Evolutionary conservation across 2,329 filamentous ascomycete species (phyloP).

Genomic region (Aureobasidium sp.): DNA sequence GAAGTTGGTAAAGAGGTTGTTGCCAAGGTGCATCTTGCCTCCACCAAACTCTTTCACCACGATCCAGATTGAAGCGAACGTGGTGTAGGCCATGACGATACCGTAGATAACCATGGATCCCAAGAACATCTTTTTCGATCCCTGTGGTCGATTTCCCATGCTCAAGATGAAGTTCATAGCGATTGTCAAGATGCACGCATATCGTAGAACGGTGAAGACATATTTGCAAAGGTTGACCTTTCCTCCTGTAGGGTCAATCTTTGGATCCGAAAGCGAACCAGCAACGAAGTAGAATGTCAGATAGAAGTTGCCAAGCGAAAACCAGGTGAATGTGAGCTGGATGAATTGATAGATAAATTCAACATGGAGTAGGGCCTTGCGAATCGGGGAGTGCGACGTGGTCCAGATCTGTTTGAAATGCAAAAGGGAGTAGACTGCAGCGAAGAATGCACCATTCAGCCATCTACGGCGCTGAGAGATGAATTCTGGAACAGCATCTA

Average conservation of each 20-base stretch:
- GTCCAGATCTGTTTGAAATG: slow-evolving; percentile 89
- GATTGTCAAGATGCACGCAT: slow-evolving; percentile 78
- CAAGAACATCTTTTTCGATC: slow-evolving; percentile 84
- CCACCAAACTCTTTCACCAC: slow-evolving; percentile 64
- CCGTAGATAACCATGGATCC: slow-evolving; percentile 81
- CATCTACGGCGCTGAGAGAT: slow-evolving; percentile 93
- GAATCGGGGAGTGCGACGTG: slow-evolving; percentile 81
- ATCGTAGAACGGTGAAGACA: slow-evolving; percentile 81
- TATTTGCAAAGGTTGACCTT: slow-evolving; percentile 66
- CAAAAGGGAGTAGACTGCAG: slow-evolving; percentile 91
- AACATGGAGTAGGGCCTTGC: slow-evolving; percentile 86
- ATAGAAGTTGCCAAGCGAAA: slow-evolving; percentile 96
- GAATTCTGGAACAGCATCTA: slow-evolving; percentile 89
- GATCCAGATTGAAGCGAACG: slow-evolving; percentile 82
- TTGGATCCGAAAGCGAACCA: slow-evolving; percentile 71
- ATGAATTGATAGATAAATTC: slow-evolving; percentile 95
- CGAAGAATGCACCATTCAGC: slow-evolving; percentile 98
- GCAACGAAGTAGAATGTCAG: slow-evolving; percentile 98
- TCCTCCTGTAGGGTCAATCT: slow-evolving; percentile 75
- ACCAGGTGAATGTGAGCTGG: slow-evolving; percentile 90
- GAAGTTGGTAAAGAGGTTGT: slow-evolving; percentile 91
- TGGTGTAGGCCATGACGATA: slow-evolving; percentile 93
- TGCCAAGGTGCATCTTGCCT: slow-evolving; percentile 52
- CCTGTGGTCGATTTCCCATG: slow-evolving; percentile 92
- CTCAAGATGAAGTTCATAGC: slow-evolving; percentile 93